phyloP scores from a whole-genome alignment of 768 basidiomycete species.

The Boletus sp. region DNA sequence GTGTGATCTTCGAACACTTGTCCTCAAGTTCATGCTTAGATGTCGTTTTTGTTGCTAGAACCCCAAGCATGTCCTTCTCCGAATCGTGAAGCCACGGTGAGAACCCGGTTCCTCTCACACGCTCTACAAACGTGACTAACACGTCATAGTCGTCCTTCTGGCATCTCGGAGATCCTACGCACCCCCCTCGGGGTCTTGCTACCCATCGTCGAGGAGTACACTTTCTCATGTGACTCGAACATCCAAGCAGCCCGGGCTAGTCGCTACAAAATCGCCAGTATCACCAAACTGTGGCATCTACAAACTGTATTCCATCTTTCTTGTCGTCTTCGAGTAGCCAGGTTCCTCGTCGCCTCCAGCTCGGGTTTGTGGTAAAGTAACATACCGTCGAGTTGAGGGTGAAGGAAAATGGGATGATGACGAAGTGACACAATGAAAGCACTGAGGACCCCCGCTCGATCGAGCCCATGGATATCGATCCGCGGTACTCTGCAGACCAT shows the following conservation, averaged over 20 bases:
- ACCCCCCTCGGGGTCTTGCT: background rate
- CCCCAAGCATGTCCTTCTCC: background rate
- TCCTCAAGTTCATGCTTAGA: background rate
- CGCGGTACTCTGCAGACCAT: too few relatives aligned
- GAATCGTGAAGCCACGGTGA: background rate
- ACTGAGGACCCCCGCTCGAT: too few relatives aligned
- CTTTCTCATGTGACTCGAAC: background rate
- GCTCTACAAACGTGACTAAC: background rate
- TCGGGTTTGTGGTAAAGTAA: too few relatives aligned
- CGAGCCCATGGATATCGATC: too few relatives aligned
- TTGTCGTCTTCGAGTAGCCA: background rate
- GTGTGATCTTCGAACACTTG: background rate
- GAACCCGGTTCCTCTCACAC: background rate
- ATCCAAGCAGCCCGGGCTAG: background rate
- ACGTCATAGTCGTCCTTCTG: background rate
- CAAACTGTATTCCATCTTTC: background rate
- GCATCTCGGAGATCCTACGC: background rate
- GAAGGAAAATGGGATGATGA: too few relatives aligned
- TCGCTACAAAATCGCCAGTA: background rate
- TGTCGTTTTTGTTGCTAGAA: constrained; percentile 1
- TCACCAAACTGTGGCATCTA: background rate
- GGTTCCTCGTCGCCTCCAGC: too few relatives aligned
- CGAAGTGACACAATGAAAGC: too few relatives aligned
- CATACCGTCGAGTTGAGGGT: too few relatives aligned
- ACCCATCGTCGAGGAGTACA: background rate